Conservation (phyloP, 2,329 filamentous ascomycete species). For the Talaromyces sp. region DNA sequence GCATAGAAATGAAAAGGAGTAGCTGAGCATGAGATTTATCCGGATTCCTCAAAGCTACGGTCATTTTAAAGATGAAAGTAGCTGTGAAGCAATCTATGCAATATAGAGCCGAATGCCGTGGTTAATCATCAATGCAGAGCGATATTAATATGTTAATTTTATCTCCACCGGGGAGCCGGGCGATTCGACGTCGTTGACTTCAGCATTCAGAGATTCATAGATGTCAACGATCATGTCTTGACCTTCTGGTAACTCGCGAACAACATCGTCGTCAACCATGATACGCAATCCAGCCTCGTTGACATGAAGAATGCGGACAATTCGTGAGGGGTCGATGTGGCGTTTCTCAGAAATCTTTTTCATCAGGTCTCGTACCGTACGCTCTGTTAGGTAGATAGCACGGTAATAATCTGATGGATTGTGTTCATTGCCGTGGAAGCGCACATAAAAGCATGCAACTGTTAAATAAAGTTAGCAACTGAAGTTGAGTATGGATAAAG, state of each 20-base stretch:
- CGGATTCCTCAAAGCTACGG: neutral
- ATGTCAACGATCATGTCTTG: slow-evolving; percentile 81
- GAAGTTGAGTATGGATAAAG: neutral
- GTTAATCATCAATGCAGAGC: slow-evolving; percentile 20
- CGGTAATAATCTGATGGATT: slow-evolving; percentile 68
- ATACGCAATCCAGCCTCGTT: slow-evolving; percentile 77
- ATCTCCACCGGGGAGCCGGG: slow-evolving; percentile 46
- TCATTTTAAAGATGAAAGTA: slow-evolving; percentile 1
- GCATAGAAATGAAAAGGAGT: neutral
- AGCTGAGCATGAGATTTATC: neutral
- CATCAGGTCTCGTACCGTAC: slow-evolving; percentile 74
- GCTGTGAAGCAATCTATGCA: neutral
- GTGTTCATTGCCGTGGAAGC: slow-evolving; percentile 57
- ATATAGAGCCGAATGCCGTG: neutral
- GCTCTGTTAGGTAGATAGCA: slow-evolving; percentile 80
- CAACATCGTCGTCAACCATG: slow-evolving; percentile 86
- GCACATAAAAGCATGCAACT: slow-evolving; percentile 87
- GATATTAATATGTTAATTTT: slow-evolving; percentile 56
- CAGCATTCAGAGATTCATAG: slow-evolving; percentile 55
- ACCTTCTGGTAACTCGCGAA: slow-evolving; percentile 80
- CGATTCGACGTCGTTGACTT: slow-evolving; percentile 8
- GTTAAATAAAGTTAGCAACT: slow-evolving; percentile 38
- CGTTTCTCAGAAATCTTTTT: slow-evolving; percentile 76
- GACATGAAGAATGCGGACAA: slow-evolving; percentile 72
- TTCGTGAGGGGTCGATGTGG: slow-evolving; percentile 71